These are phyloP conservation scores for Trypanosoma boissoni DNA, from an alignment of 208 protist genomes.

Conservation along the genomic window DNA sequence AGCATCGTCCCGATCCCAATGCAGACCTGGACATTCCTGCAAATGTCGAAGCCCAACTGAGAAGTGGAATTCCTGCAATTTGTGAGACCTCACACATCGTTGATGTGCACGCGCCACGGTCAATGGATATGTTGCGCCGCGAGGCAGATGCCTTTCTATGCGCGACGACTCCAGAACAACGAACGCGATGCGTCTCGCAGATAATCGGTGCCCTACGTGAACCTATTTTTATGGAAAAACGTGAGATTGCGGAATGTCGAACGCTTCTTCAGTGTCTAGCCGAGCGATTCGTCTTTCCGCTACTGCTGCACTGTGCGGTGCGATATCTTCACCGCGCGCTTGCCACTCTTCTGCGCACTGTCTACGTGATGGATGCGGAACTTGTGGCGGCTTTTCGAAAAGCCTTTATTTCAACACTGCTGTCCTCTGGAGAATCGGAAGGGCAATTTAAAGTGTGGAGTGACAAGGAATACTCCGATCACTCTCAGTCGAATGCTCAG, in stretches of 20 bases:
- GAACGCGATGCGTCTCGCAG: constrained; percentile 63
- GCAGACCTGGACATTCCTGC: constrained; percentile 7
- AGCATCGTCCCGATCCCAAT: constrained; percentile 3
- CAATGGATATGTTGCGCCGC: constrained; percentile 28
- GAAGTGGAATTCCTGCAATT: constrained; percentile 7
- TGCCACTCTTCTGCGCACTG: constrained; percentile 59
- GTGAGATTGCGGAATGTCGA: constrained; percentile 19
- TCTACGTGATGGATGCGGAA: constrained; percentile 26
- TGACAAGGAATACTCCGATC: too few relatives aligned
- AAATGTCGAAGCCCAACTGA: background rate
- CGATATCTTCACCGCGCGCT: constrained; percentile 83
- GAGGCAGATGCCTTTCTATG: constrained; percentile 43
- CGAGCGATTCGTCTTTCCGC: constrained; percentile 54
- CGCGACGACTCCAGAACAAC: constrained; percentile 58
- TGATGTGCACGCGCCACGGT: constrained; percentile 16
- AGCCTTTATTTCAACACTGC: constrained; percentile 26
- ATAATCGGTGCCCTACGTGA: constrained; percentile 57
- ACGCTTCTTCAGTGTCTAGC: constrained; percentile 33
- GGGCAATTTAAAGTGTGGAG: too few relatives aligned
- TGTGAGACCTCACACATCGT: constrained; percentile 6
- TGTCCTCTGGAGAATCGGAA: too few relatives aligned
- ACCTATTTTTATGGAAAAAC: constrained; percentile 23
- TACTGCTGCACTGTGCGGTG: constrained; percentile 74
- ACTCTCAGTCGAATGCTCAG: background rate
- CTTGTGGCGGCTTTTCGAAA: constrained; percentile 20